Evolutionary conservation across 257 asterid species (phyloP).

Genomic region (Przewalskia tangutica): DNA sequence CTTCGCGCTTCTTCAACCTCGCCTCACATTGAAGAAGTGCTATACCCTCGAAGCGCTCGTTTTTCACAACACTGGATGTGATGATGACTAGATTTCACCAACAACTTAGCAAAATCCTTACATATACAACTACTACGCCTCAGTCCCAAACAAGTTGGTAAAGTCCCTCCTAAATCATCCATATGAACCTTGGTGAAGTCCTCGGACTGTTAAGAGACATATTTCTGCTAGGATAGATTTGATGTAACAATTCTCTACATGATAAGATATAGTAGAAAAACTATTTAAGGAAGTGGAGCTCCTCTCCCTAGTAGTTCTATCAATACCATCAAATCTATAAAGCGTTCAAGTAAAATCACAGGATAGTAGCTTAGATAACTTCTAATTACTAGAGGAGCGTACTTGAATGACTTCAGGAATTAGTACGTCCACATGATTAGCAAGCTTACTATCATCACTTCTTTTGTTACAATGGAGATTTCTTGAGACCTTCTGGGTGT

Average conservation of each 20-base stretch:
- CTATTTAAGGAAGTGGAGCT: background rate
- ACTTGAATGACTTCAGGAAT: constrained; percentile 92
- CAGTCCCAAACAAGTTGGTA: background rate
- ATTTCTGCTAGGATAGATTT: background rate
- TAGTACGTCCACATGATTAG: constrained; percentile 72
- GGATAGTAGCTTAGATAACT: background rate
- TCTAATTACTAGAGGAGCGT: constrained; percentile 9
- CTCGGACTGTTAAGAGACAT: background rate
- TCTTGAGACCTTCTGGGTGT: constrained; percentile 63
- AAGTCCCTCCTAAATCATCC: background rate
- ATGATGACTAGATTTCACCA: background rate
- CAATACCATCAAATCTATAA: background rate
- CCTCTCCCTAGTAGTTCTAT: background rate
- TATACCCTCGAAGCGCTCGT: background rate
- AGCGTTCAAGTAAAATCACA: background rate
- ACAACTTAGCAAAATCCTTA: background rate
- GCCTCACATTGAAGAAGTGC: background rate
- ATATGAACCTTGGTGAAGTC: background rate
- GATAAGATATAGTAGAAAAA: background rate
- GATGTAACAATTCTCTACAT: background rate
- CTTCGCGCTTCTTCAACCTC: background rate
- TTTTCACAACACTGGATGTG: background rate
- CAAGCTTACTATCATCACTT: constrained; percentile 22
- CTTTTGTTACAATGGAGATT: constrained; percentile 61
- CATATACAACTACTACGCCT: background rate